phyloP scores from a whole-genome alignment of 768 basidiomycete genomes.

The Asterophora lycoperdoides region DNA sequence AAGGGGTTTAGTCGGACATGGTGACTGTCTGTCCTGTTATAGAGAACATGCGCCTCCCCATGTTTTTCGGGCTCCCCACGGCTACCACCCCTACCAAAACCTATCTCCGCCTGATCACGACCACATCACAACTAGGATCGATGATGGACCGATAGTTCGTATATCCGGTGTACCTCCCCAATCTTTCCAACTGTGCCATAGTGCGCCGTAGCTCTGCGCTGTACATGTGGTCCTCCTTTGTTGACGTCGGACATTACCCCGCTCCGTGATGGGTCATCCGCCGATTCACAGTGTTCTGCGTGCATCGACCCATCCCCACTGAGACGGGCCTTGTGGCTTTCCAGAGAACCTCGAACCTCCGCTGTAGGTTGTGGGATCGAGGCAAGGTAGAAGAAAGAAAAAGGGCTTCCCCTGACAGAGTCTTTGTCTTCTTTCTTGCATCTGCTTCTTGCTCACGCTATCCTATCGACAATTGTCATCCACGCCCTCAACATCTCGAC shows the following conservation, averaged over 20 bases:
- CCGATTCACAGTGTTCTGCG: background rate
- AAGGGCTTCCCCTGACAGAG: background rate
- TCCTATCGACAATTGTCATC: too few species aligned
- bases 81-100: background rate
- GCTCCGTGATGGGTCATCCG: background rate
- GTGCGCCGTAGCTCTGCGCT: background rate
- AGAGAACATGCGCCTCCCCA: too few species aligned
- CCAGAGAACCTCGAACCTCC: background rate
- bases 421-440: background rate
- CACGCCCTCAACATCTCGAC: background rate
- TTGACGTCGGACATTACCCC: background rate
- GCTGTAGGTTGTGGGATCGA: too few species aligned
- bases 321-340: background rate
- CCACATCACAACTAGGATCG: background rate
- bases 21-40: background rate
- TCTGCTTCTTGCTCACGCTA: too few species aligned
- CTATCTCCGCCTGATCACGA: background rate
- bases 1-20: slow-evolving; percentile 44
- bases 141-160: background rate
- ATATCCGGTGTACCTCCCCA: background rate
- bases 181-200: background rate
- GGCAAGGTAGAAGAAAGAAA: background rate
- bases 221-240: background rate
- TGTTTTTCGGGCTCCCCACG: background rate
- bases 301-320: background rate